phyloP scores from a whole-genome alignment of 371 early-diverging fungal genomes.

The Rhizopus arrhizus region DNA sequence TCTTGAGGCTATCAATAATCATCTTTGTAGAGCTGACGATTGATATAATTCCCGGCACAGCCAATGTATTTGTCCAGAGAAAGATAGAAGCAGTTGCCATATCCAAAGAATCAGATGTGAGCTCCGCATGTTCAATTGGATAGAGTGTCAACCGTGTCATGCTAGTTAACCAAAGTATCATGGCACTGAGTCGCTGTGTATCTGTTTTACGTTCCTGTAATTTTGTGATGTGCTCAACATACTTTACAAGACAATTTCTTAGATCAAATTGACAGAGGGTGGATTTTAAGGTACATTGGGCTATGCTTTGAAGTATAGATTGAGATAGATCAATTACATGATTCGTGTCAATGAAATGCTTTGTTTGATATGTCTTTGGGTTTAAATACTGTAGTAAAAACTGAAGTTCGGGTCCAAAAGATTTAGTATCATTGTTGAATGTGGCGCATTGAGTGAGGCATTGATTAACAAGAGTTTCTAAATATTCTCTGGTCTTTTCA shows the following conservation, averaged over 20 bases:
- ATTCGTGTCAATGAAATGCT: slow-evolving; percentile 14
- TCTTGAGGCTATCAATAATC: slow-evolving; percentile 26
- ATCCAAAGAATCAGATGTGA: slow-evolving; percentile 24
- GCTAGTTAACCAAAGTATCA: slow-evolving; percentile 58
- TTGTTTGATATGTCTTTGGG: slow-evolving; percentile 46
- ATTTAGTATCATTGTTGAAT: slow-evolving; percentile 21
- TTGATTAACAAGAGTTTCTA: slow-evolving; percentile 27
- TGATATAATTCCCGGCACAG: slow-evolving; percentile 27
- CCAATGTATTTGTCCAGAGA: slow-evolving; percentile 28
- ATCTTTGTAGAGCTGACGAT: slow-evolving; percentile 16
- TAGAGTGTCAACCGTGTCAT: slow-evolving; percentile 53
- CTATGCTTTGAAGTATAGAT: slow-evolving; percentile 17
- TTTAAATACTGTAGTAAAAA: slow-evolving; percentile 54
- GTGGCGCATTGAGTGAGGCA: slow-evolving; percentile 27
- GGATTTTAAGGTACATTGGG: slow-evolving; percentile 12
- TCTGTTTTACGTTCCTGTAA: slow-evolving; percentile 44
- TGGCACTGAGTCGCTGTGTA: slow-evolving; percentile 34
- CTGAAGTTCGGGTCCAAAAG: slow-evolving; percentile 54
- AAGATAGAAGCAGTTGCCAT: slow-evolving; percentile 18
- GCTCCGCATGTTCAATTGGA: slow-evolving; percentile 43
- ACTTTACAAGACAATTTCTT: slow-evolving; percentile 30
- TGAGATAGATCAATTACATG: slow-evolving; percentile 26
- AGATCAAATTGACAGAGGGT: slow-evolving; percentile 31
- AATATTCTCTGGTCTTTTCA: slow-evolving; percentile 22
- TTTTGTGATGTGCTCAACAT: slow-evolving; percentile 42